Percentiles rank a stretch among this genome's conserved stretches.
Evolutionary conservation across 371 early-diverging fungal genomes (phyloP).

Genomic region (Haplosporangium sp.): DNA sequence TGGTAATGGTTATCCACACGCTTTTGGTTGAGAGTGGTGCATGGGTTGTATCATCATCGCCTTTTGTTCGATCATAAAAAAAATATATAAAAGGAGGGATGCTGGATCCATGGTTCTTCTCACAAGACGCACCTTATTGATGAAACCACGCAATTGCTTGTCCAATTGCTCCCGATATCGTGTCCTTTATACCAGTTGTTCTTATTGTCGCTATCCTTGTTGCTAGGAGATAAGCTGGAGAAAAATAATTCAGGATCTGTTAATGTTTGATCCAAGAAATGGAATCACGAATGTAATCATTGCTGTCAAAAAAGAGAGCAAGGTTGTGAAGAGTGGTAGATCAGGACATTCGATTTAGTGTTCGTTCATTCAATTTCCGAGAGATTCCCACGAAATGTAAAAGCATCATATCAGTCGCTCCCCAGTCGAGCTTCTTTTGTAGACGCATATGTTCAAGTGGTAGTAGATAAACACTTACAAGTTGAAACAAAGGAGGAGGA

Average conservation of each 20-base stretch:
- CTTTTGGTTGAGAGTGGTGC: constrained; percentile 58
- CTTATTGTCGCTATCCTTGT: no score
- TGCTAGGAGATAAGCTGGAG: no score
- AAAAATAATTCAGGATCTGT: no score
- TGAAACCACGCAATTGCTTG: no score
- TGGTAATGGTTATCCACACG: constrained; percentile 56
- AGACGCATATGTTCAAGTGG: neutral
- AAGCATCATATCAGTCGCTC: constrained; percentile 46
- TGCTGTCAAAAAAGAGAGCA: no score
- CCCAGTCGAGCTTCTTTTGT: neutral
- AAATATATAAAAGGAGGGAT: neutral
- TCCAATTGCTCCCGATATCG: no score
- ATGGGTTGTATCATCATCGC: constrained; percentile 56
- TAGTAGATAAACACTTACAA: constrained; percentile 4
- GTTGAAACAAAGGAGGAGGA: neutral
- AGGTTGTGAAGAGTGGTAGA: constrained; percentile 11
- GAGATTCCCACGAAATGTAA: constrained; percentile 57
- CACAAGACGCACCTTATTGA: constrained; percentile 16
- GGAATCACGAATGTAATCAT: no score
- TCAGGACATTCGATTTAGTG: constrained; percentile 56
- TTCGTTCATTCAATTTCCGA: constrained; percentile 56
- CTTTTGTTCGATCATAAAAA: neutral
- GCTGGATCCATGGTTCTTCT: neutral
- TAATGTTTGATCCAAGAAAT: no score
- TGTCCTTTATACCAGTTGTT: no score